Evolutionary conservation across 495 filamentous ascomycete species (phyloP), one percentile per base, ranked within the genome.

Genomic region (Podospora pseudopauciseta): DNA sequence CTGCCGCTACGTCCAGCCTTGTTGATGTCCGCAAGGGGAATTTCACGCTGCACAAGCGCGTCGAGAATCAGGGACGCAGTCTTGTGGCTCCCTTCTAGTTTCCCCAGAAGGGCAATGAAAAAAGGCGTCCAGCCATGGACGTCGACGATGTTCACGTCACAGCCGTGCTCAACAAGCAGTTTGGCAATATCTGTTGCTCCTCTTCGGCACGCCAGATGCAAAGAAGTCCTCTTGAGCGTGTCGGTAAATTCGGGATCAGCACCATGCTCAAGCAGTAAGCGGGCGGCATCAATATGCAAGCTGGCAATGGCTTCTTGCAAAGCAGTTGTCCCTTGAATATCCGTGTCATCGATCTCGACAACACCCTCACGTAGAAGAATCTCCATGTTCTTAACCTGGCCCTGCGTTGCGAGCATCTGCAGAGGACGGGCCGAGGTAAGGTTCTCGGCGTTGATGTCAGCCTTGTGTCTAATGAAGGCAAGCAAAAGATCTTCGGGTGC

Each of bases 191-290:
- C 81, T 4, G 7, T 64, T 16, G 78, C 72, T 13, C 81, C 81
- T 73, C 83, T 78, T n/a, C 77, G 74, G 5, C 81, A 82, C 0
- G 87, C 86, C 61, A 85, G 71, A 77, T 88, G 86, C 56, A 89
- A 73, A 5, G 81, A 77, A 0, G 82, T 84, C 69, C 86, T 84
- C 65, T 80, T 81, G 59, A 83, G 67, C 39, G 77, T 73, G 69
- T 88, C 83, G 2, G 77, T 67, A 0, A 81, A 76, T 69, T 86
- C 78, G 32, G 73, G 67, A 26, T 77, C 65, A 0, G 78, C 78
- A 15, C 73, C 77, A 16, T 69, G 20, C 15, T 71, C 62, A 5
- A 77, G 32, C 27, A 81, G 23, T 2, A 63, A 19, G 1, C 20
- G 34, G 3, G 70, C 65, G 27, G 60, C 66, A 3, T 69, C 65